These are phyloP conservation scores for Carpediemonas membranifera DNA, from an alignment of 78 protist genomes.

Conservation along the genomic window DNA sequence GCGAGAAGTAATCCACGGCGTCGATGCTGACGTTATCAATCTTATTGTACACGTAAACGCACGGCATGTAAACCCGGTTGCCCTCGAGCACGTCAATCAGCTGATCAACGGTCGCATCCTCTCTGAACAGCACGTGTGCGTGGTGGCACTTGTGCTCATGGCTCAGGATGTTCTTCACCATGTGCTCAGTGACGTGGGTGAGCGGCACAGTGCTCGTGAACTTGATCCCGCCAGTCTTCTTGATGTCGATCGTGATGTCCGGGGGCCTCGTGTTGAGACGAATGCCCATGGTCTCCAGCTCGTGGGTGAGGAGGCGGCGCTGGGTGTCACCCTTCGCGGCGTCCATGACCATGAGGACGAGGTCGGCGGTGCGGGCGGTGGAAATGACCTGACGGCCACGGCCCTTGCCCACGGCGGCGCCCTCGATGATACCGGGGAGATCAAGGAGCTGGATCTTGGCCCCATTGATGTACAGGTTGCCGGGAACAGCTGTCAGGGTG, in stretches of 20 bases:
- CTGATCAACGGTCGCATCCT: slow-evolving; percentile 54
- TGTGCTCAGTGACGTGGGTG: slow-evolving; percentile 9
- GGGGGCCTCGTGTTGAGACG: slow-evolving; percentile 57
- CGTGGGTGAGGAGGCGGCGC: slow-evolving; percentile 21
- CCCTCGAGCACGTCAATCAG: slow-evolving; percentile 61
- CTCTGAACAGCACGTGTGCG: slow-evolving; percentile 25
- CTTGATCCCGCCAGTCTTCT: slow-evolving; percentile 44
- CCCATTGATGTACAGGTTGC: slow-evolving; percentile 23
- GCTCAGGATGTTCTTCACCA: slow-evolving; percentile 9
- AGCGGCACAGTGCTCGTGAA: slow-evolving; percentile 15
- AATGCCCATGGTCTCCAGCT: slow-evolving; percentile 49
- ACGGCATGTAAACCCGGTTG: slow-evolving; percentile 51
- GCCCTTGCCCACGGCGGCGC: slow-evolving; percentile 63
- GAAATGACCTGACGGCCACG: slow-evolving; percentile 54
- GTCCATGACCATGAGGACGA: slow-evolving; percentile 60
- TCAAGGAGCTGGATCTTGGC: slow-evolving; percentile 54
- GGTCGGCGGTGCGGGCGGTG: slow-evolving; percentile 52
- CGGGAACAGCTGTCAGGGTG: slow-evolving; percentile 78
- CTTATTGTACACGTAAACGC: slow-evolving; percentile 62
- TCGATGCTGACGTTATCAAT: slow-evolving; percentile 33
- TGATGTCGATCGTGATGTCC: slow-evolving; percentile 24
- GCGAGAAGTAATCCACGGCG: slow-evolving; percentile 16
- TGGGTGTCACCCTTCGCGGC: slow-evolving; percentile 47
- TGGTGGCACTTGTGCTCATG: slow-evolving; percentile 23
- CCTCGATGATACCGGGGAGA: slow-evolving; percentile 79